Conservation (phyloP, 2,329 filamentous ascomycete genomes). For the Ambrosiella xylebori region DNA sequence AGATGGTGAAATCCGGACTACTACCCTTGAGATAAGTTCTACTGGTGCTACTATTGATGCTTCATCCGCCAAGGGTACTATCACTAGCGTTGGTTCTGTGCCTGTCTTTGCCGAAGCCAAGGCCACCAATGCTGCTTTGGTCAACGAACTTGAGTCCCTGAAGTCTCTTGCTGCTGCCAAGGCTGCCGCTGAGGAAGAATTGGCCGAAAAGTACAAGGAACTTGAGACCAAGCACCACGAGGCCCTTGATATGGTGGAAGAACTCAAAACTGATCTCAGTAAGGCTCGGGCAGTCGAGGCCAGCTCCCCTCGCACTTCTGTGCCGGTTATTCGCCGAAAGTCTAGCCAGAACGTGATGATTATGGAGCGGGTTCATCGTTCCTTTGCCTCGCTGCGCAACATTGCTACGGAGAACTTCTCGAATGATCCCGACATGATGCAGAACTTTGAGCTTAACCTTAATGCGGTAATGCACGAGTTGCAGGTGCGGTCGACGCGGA, state of each 20-base stretch:
- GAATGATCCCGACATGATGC: constrained; percentile 62
- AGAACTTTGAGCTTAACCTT: constrained; percentile 82
- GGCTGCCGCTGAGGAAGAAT: constrained; percentile 53
- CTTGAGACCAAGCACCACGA: constrained; percentile 69
- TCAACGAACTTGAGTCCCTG: constrained; percentile 53
- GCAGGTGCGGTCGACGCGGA: constrained; percentile 69
- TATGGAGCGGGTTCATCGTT: constrained; percentile 80
- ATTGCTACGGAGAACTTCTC: constrained; percentile 80
- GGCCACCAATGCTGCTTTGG: constrained; percentile 26
- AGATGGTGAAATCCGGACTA: not conserved
- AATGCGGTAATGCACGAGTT: constrained; percentile 88
- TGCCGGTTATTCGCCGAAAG: constrained; percentile 76
- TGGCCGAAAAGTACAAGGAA: constrained; percentile 65
- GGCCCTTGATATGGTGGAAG: constrained; percentile 71
- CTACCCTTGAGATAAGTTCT: constrained; percentile 3
- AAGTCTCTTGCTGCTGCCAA: constrained; percentile 57
- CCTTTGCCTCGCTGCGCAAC: constrained; percentile 75
- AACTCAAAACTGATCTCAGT: constrained; percentile 72
- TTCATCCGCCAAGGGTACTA: not conserved
- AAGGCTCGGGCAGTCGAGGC: constrained; percentile 50
- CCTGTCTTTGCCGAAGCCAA: not conserved
- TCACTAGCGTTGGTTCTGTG: not conserved
- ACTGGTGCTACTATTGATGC: constrained; percentile 3
- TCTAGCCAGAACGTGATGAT: constrained; percentile 78
- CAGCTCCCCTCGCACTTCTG: constrained; percentile 44